Evolutionary conservation across 2,329 filamentous ascomycete species (phyloP).

Genomic region (Monosporascus cannonballus): DNA sequence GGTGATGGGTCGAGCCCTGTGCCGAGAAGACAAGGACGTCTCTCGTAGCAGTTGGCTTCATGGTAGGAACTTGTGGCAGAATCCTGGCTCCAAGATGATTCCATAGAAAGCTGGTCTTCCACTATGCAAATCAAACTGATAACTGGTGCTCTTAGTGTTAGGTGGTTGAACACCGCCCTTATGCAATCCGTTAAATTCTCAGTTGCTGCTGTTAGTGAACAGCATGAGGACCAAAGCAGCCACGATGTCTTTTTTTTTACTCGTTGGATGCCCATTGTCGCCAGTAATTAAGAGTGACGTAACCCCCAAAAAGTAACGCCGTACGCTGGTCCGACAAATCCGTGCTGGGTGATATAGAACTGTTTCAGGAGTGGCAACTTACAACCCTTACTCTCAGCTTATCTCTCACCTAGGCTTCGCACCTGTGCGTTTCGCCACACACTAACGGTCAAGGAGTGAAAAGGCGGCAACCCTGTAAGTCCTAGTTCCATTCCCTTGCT

Average conservation of each 20-base stretch:
- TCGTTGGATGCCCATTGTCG: not conserved
- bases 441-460: not conserved
- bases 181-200: not conserved
- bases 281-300: not conserved
- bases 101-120: not conserved
- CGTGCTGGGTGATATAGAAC: not conserved
- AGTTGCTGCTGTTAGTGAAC: not conserved
- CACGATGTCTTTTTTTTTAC: not conserved
- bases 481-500: too few species aligned
- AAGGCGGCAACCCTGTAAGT: too few species aligned
- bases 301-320: not conserved
- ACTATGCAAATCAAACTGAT: not conserved
- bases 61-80: not conserved
- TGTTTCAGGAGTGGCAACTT: not conserved
- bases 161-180: too few species aligned
- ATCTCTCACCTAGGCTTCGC: not conserved
- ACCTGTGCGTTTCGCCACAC: not conserved
- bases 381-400: not conserved
- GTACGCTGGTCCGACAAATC: not conserved
- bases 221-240: not conserved
- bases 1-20: slow-evolving; percentile 3
- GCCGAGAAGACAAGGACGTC: slow-evolving; percentile 4
- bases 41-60: not conserved
- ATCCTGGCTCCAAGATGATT: not conserved
- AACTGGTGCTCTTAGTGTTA: too few species aligned